Conservation (phyloP, 331 rosid genomes). For the Quercus lobata region DNA sequence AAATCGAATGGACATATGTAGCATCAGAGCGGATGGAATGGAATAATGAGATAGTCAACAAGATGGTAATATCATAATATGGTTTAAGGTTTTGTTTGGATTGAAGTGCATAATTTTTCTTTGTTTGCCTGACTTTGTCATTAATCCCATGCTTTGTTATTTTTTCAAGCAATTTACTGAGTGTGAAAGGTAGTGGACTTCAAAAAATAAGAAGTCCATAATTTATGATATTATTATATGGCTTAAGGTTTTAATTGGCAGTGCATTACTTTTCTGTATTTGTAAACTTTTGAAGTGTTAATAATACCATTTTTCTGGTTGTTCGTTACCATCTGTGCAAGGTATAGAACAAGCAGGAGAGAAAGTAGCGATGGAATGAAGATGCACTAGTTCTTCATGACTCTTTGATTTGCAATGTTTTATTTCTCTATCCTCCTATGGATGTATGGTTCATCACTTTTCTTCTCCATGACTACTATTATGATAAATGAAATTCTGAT, state of each 20-base stretch:
- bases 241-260: conserved; percentile 5
- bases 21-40: neutral
- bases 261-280: conserved; percentile 8
- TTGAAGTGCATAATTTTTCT: neutral
- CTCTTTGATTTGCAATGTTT: conserved; percentile 8
- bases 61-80: neutral
- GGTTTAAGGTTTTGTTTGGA: neutral
- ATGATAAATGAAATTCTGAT: neutral
- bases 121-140: neutral
- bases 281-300: neutral
- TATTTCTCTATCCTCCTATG: neutral
- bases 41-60: neutral
- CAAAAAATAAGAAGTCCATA: neutral
- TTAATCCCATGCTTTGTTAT: neutral
- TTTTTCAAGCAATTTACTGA: neutral
- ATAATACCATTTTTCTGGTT: neutral
- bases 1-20: neutral
- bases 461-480: neutral
- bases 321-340: conserved; percentile 41
- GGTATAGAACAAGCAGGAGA: conserved; percentile 57
- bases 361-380: conserved; percentile 41
- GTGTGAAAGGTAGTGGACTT: neutral
- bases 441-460: neutral
- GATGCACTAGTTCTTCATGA: conserved; percentile 36
- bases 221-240: neutral